phyloP scores from a whole-genome alignment of 768 basidiomycete species.

The Leccinum disarticulatum region DNA sequence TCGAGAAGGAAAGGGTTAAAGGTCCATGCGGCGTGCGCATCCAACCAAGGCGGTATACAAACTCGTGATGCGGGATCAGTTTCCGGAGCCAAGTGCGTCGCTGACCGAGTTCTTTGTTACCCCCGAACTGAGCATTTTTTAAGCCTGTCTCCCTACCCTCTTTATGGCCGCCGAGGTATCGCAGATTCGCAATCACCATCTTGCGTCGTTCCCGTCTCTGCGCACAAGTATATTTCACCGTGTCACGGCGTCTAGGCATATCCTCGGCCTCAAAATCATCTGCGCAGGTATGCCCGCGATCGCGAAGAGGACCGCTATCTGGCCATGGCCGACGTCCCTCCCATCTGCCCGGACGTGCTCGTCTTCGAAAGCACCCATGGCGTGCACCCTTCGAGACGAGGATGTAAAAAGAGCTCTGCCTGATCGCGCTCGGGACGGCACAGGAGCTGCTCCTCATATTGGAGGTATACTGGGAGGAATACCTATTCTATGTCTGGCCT shows the following conservation, averaged over 20 bases:
- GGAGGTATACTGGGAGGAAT: no score
- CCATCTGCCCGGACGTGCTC: slow-evolving; percentile 87
- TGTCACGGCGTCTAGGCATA: slow-evolving; percentile 88
- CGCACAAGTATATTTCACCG: slow-evolving; percentile 85
- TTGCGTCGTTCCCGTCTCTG: slow-evolving; percentile 83
- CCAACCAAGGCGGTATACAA: slow-evolving; percentile 97
- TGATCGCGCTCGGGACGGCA: slow-evolving; percentile 92
- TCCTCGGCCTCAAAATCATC: slow-evolving; percentile 88
- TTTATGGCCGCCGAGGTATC: slow-evolving; percentile 76
- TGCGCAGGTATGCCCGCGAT: slow-evolving; percentile 89
- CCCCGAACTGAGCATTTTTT: neutral
- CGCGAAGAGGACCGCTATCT: slow-evolving; percentile 91
- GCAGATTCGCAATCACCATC: slow-evolving; percentile 57
- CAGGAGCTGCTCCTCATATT: slow-evolving; percentile 26
- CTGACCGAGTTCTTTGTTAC: neutral
- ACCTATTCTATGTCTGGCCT: no score
- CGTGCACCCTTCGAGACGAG: slow-evolving; percentile 82
- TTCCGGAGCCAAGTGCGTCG: no score
- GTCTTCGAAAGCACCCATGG: slow-evolving; percentile 97
- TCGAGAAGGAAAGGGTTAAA: no score
- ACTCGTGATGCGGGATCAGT: slow-evolving; percentile 94
- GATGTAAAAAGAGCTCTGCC: slow-evolving; percentile 89
- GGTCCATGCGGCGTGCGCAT: neutral
- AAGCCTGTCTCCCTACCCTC: slow-evolving; percentile 63
- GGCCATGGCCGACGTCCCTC: slow-evolving; percentile 91